Base-by-base conservation (phyloP, 768 basidiomycete genomes). In the Botryobasidium botryosum region DNA sequence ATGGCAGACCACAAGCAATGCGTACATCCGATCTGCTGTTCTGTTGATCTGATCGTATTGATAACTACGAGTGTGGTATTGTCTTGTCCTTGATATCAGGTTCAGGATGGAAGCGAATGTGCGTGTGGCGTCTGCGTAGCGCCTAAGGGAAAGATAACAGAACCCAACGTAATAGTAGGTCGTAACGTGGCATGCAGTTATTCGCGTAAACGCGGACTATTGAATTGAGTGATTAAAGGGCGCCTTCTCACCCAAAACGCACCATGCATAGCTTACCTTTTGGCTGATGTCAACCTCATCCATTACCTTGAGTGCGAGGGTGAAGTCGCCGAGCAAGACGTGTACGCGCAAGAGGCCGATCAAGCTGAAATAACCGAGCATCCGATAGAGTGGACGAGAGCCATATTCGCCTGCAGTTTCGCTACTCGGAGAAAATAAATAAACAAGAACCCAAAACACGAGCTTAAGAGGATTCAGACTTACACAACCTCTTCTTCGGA, bases 21-120 rank as follows among this genome's bases (percentile, higher is more conserved):
- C 90, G 55, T 96, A 92, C 91, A 97, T 99, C 37, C 94, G 69
- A 57, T 99, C 94, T 3, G 87, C 91, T 15, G 84, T 91, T 69
- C 96, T 96, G 66, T 80, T 88, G 63, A 99, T 94, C 69, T 91
- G 88, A 56, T 94, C 90, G 54, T 94, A 94, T 58, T 96, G 90
- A 59, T 92, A 92, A 57, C 84, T 85, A 53, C 91, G 66, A 7
- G 91, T 92, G 65, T 99, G 91, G 62, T 92, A 94, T 58, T 91
- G 87, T 55, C 90, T 75, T 76, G 94, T 90, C 15, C 92, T 74
- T 65, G 86, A 78, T 57, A 92, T 87, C 69, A 94, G 91, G 67
- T 91, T 91, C 38, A 94, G 68, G 56, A 92, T 81, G 10, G 79
- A 79, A 29, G 88, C 83, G 58, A 96, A 92, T 4, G 85, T 79